phyloP scores from a whole-genome alignment of 2,329 filamentous ascomycete species.

The Sporothrix brunneoviolacea region DNA sequence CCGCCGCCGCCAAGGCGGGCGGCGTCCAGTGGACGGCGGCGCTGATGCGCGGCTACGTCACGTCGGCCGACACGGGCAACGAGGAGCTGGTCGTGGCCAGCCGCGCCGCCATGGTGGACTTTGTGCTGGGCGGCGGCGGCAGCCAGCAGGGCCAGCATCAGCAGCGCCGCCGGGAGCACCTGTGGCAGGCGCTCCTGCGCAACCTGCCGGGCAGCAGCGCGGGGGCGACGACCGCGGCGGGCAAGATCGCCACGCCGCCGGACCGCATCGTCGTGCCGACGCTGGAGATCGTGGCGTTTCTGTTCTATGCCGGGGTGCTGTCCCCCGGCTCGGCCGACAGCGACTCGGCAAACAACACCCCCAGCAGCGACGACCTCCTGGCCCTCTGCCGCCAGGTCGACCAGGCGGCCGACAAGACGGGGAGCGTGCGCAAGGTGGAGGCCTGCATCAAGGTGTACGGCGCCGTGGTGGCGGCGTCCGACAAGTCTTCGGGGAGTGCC shows the following conservation, averaged over 20 bases:
- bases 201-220: slow-evolving; percentile 39
- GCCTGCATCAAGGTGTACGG: slow-evolving; percentile 76
- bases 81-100: slow-evolving; percentile 67
- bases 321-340: slow-evolving; percentile 16
- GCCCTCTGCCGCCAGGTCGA: slow-evolving; percentile 64
- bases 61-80: slow-evolving; percentile 70
- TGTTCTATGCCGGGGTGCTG: slow-evolving; percentile 58
- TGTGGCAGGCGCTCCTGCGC: slow-evolving; percentile 42
- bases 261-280: slow-evolving; percentile 70
- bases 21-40: slow-evolving; percentile 38
- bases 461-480: slow-evolving; percentile 48
- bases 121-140: slow-evolving; percentile 35
- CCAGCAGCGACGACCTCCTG: slow-evolving; percentile 37
- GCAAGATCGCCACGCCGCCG: slow-evolving; percentile 38
- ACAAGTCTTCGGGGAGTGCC: slow-evolving; percentile 28
- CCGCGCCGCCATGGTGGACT: slow-evolving; percentile 55
- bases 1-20: slow-evolving; percentile 25
- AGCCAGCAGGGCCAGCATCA: neutral
- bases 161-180: slow-evolving; percentile 34
- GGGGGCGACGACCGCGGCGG: neutral
- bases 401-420: slow-evolving; percentile 74
- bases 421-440: slow-evolving; percentile 74
- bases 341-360: slow-evolving; percentile 12
- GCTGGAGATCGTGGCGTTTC: slow-evolving; percentile 69
- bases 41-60: slow-evolving; percentile 61